Conservation (phyloP, 768 basidiomycete species). For the Hygrophorus pudorinus region DNA sequence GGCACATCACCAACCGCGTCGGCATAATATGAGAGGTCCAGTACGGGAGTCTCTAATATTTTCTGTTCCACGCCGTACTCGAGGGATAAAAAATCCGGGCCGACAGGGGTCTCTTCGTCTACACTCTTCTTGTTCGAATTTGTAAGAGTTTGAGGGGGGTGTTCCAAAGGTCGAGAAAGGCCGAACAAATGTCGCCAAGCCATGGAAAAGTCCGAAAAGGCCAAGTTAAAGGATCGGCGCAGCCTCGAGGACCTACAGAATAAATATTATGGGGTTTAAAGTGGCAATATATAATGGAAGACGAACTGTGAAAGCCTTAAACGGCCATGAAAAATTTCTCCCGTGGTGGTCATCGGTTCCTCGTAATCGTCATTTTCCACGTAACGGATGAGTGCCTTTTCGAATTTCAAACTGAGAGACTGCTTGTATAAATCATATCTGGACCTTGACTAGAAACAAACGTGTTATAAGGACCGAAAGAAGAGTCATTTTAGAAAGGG, state of each 20-base stretch:
- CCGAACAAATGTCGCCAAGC: conserved; percentile 46
- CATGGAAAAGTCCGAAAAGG: conserved; percentile 32
- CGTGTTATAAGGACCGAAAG: conserved; percentile 7
- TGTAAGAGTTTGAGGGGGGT: conserved; percentile 1
- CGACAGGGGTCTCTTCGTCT: conserved; percentile 47
- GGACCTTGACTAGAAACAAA: conserved; percentile 55
- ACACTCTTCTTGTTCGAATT: conserved; percentile 21
- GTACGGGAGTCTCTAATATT: conserved; percentile 61
- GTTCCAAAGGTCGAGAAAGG: background rate
- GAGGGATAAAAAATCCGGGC: conserved; percentile 40
- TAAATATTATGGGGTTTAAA: conserved; percentile 11
- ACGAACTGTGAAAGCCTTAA: conserved; percentile 17
- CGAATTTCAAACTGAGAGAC: conserved; percentile 60
- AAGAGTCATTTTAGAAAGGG: conserved; percentile 4
- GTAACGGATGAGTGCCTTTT: conserved; percentile 50
- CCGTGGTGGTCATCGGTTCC: conserved; percentile 55
- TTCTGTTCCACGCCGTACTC: conserved; percentile 89
- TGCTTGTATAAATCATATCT: conserved; percentile 80
- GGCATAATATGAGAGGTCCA: conserved; percentile 81
- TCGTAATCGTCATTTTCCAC: conserved; percentile 71
- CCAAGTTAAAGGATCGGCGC: conserved; percentile 21
- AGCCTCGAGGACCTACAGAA: conserved; percentile 15
- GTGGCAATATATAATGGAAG: background rate
- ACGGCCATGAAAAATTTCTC: conserved; percentile 48
- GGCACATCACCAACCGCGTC: conserved; percentile 80